Base-by-base conservation (phyloP, 106 monocot species). In the Dioscorea dumetorum region DNA sequence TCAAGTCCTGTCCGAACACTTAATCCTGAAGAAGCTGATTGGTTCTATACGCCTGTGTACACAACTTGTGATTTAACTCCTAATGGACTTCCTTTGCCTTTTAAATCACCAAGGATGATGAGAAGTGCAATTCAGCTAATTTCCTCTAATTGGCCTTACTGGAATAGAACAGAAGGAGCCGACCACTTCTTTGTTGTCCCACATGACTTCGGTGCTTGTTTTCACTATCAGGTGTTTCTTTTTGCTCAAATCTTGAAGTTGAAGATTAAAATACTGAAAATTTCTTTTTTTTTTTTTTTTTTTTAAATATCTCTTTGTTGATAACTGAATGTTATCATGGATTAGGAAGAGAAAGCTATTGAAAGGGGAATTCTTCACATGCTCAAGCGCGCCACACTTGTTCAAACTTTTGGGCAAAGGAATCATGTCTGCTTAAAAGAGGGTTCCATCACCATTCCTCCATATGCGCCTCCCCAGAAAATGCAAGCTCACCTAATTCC, bases 121-220 rank as follows among this genome's bases (percentile, higher is more conserved):
- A 82, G 91, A 70, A 87, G 87, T 62, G 91, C 87, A 0, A 91
- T 91, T 28, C 79, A 84, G 67, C 61, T 82, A 12, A 84, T 91
- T 61, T 84, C 91, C 41, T 74, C 82, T 5, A 91, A 75, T 3
- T 91, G 91, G 91, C 87, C 84, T 41, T 91, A 91, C 61, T 91
- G 91, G 91, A 91, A 91, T 58, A 78, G 77, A 76, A 79, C 88
- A n/a, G 88, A 88, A 72, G 88, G 88, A 3, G 88, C 88, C 0
- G 88, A 91, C 77, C 91, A 91, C 53, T 91, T 91, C 64, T 91
- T 91, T 24, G 76, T 91, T 24, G 83, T 75, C 31, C 91, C 91
- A 66, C 87, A 91, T 75, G 91, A 91, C 66, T 91, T 91, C 75
- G 91, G 79, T 7, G 87, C 91, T n/a, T 91, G 91, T 69, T 91